Base-by-base conservation (phyloP, 2,329 filamentous ascomycete genomes). In the Laburnicola sp. region DNA sequence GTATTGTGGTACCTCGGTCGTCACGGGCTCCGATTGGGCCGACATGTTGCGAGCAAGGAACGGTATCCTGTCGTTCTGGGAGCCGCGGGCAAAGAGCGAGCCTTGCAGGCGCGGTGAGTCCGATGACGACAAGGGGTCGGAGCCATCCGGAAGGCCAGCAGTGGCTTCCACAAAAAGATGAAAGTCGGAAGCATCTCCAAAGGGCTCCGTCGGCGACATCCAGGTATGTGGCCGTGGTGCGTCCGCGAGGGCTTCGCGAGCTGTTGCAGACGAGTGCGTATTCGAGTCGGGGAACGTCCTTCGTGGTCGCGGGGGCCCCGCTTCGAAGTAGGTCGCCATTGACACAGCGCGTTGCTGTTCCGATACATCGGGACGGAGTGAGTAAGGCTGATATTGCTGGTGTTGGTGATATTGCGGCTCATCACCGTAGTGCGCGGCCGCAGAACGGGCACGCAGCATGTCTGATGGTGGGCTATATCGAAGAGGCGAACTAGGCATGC, bases 91-190 rank as follows among this genome's bases (percentile, higher is more conserved):
- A 45, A 73, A 72, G 1, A 71, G 62, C 4, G 68, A 70, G 38
- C 65, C 63, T 57, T 68, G 69, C 8, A 71, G 62, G 35, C 58
- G 66, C 11, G 65, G 64, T 3, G 66, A 59, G 6, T 60, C 64
- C n/a, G 55, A 64, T n/a, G 68, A 64, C 28, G 68, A 69, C 26
- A 64, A 58, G 2, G 59, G 46, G n/a, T 69, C 68, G n/a, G 63
- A 55, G 23, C 65, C 64, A 25, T 60, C 60, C 11, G 66, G 58
- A 6, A 73, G 59, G 0, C 70, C 70, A 28, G 64, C 67, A 9
- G 70, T 74, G 16, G 72, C 72, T 60, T 74, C 71, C 22, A 65
- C 72, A 39, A 75, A 75, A 1, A 74, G 63, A 32, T 71, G 70
- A 31, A 72, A 72, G 28, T 75, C 67, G 7, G 67, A 66, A 9